A percentile compares a stretch with the other conserved stretches of the same genome.
These are phyloP conservation scores for Ceratocystis ficicola DNA, from an alignment of 2,329 filamentous ascomycete genomes.

Conservation along the genomic window DNA sequence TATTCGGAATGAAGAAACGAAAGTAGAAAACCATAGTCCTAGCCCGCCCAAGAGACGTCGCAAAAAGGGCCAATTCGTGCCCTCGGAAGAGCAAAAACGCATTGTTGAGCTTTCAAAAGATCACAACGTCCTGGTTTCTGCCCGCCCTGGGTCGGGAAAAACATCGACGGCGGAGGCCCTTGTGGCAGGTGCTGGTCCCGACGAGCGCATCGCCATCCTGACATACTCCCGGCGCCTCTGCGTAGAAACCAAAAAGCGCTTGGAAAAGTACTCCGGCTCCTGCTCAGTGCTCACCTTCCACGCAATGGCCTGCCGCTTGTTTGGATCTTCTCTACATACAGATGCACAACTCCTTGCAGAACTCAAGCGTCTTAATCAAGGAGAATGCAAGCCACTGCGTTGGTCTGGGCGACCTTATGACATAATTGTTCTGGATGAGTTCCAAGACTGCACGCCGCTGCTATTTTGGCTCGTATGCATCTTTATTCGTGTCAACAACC, in stretches of 20 bases:
- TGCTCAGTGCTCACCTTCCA: conserved; percentile 27
- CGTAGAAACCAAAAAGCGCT: conserved; percentile 25
- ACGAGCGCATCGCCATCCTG: conserved; percentile 24
- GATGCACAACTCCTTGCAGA: conserved; percentile 23
- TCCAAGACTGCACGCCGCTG: conserved; percentile 28
- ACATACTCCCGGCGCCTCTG: conserved; percentile 27
- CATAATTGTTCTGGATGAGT: conserved; percentile 29
- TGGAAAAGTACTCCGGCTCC: conserved; percentile 22
- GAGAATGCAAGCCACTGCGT: conserved; percentile 21
- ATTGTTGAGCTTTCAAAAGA: conserved; percentile 25
- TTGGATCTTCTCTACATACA: conserved; percentile 22
- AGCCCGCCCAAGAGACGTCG: not conserved
- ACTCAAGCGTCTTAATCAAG: conserved; percentile 13
- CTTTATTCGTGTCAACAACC: conserved; percentile 26
- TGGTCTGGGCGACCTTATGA: conserved; percentile 26
- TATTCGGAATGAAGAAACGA: not conserved
- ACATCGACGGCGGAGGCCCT: conserved; percentile 29
- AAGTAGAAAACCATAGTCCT: not conserved
- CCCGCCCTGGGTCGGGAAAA: conserved; percentile 29
- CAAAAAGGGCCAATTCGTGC: conserved; percentile 5
- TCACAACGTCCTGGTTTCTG: conserved; percentile 29
- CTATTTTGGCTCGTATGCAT: conserved; percentile 26
- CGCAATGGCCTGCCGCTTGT: conserved; percentile 25
- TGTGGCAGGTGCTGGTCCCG: conserved; percentile 24
- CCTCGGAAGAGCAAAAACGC: conserved; percentile 26